Evolutionary conservation across 2,329 filamentous ascomycete genomes (phyloP).

Genomic region (Cadophora malorum): DNA sequence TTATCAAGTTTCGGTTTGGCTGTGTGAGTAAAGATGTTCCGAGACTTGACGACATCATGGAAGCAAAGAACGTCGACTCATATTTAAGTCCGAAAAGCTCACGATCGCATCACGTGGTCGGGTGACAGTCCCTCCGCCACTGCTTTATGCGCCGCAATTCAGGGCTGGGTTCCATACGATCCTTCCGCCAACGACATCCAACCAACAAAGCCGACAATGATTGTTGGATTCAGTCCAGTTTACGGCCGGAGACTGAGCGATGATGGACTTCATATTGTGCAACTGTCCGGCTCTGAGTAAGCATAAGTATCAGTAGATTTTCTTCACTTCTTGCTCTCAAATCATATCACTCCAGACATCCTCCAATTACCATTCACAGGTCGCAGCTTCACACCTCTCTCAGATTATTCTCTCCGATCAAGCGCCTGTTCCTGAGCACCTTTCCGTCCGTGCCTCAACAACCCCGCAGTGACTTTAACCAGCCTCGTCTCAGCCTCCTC

Average conservation of each 20-base stretch:
- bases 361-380: conserved; percentile 8
- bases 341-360: neutral
- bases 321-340: neutral
- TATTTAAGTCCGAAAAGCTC: neutral
- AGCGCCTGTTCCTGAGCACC: neutral
- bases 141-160: neutral
- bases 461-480: conserved; percentile 10
- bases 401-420: conserved; percentile 4
- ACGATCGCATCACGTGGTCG: neutral
- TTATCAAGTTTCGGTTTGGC: too few species aligned
- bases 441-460: neutral
- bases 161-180: conserved; percentile 6
- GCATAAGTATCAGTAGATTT: conserved; percentile 15
- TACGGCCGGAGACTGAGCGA: conserved; percentile 3
- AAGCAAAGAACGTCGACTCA: neutral
- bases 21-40: too few species aligned
- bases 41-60: neutral
- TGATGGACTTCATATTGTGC: conserved; percentile 7
- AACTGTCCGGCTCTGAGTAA: conserved; percentile 10
- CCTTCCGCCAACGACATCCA: conserved; percentile 14
- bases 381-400: neutral
- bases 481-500: conserved; percentile 16
- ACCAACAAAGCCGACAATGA: conserved; percentile 14
- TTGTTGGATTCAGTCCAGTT: conserved; percentile 8
- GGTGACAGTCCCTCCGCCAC: neutral